Conservation (phyloP, 208 protist genomes). For the Leishmania turanica region DNA sequence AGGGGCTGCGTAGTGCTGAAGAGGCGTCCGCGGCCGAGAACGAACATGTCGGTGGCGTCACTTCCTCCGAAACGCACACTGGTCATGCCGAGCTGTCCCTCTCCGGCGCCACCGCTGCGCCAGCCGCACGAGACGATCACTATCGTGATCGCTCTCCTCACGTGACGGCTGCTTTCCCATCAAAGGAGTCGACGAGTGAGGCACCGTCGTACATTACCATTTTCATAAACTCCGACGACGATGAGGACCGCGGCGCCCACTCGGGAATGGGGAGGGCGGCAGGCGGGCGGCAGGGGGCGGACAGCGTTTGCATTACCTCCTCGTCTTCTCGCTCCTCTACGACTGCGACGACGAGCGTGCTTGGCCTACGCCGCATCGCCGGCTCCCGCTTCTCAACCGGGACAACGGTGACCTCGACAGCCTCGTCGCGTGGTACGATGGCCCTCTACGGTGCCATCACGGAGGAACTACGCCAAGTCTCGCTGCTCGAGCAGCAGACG, state of each 20-base stretch:
- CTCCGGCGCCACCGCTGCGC: background rate
- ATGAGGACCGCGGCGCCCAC: constrained; percentile 10
- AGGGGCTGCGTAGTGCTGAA: constrained; percentile 2
- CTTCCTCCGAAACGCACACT: background rate
- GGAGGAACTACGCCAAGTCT: constrained; percentile 54
- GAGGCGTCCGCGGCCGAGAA: background rate
- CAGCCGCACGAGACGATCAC: background rate
- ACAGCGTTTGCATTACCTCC: background rate
- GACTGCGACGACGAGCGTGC: constrained; percentile 21
- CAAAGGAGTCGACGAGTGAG: background rate
- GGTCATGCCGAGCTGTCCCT: background rate
- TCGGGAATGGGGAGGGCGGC: background rate
- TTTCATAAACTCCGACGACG: constrained; percentile 37
- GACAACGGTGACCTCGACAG: constrained; percentile 32
- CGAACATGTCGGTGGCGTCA: background rate
- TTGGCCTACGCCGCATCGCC: constrained; percentile 27
- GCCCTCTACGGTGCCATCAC: constrained; percentile 73
- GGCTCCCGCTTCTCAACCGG: constrained; percentile 24
- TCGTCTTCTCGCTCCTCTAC: constrained; percentile 6
- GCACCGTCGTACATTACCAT: constrained; percentile 45
- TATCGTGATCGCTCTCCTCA: background rate
- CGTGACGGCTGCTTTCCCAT: background rate
- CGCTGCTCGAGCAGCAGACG: constrained; percentile 23
- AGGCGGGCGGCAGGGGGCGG: background rate
- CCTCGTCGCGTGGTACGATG: constrained; percentile 50